Conservation (phyloP, 2,329 filamentous ascomycete genomes). For the Sporothrix pseudoabietina region DNA sequence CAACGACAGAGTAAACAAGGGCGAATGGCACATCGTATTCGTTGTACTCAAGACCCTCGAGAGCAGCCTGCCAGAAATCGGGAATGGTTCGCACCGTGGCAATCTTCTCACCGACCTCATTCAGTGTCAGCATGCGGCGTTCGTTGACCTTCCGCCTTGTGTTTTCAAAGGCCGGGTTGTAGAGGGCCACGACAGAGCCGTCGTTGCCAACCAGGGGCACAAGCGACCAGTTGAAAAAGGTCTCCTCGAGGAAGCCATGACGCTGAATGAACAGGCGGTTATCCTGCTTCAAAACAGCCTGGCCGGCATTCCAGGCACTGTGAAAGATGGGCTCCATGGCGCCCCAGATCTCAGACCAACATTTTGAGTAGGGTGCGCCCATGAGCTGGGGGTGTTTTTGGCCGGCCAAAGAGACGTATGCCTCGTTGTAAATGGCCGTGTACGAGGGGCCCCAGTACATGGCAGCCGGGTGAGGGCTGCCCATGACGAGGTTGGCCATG, state of each 20-base stretch:
- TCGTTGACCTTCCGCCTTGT: slow-evolving; percentile 77
- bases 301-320: slow-evolving; percentile 67
- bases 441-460: slow-evolving; percentile 79
- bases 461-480: slow-evolving; percentile 70
- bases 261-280: slow-evolving; percentile 73
- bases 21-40: slow-evolving; percentile 75
- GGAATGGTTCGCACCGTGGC: slow-evolving; percentile 71
- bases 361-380: slow-evolving; percentile 69
- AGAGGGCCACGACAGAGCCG: slow-evolving; percentile 73
- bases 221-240: slow-evolving; percentile 81
- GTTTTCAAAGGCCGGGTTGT: slow-evolving; percentile 81
- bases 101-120: slow-evolving; percentile 76
- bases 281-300: slow-evolving; percentile 83
- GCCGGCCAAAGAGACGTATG: slow-evolving; percentile 70
- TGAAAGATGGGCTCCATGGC: slow-evolving; percentile 69
- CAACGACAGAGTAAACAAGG: slow-evolving; percentile 69
- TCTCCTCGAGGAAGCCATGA: slow-evolving; percentile 72
- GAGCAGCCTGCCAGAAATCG: slow-evolving; percentile 72
- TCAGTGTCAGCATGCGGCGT: slow-evolving; percentile 74
- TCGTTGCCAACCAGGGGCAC: slow-evolving; percentile 75
- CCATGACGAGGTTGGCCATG: slow-evolving; percentile 83
- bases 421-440: slow-evolving; percentile 71
- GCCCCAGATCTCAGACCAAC: slow-evolving; percentile 75
- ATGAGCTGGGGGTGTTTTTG: slow-evolving; percentile 76
- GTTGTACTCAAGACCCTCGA: slow-evolving; percentile 70